A percentile compares a stretch with the other conserved stretches of the same genome.
These are phyloP conservation scores for Leavenworthia alabamica DNA, from an alignment of 345 rosid species.

Conservation along the genomic window DNA sequence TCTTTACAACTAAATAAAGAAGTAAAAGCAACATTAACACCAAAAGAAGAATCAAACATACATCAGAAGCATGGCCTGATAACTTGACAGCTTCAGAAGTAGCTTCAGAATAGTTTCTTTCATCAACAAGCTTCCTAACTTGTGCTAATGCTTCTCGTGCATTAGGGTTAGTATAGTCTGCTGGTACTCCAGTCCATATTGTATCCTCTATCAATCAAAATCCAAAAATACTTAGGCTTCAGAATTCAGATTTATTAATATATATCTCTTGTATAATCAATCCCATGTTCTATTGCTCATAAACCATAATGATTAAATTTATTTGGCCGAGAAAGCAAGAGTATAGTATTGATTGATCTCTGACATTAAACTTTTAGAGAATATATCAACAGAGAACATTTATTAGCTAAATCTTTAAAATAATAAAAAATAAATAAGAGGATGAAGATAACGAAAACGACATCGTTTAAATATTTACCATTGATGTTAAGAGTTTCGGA, in stretches of 20 bases:
- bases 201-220: conserved; percentile 58
- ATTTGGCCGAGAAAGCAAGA: neutral
- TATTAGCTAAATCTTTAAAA: conserved; percentile 8
- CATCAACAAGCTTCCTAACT: conserved; percentile 68
- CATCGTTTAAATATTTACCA: conserved; percentile 35
- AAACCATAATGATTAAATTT: neutral
- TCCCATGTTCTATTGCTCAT: neutral
- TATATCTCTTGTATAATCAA: neutral
- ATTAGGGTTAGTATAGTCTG: conserved; percentile 53
- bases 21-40: neutral
- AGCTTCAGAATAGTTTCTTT: conserved; percentile 59
- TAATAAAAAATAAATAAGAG: no score
- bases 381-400: conserved; percentile 8
- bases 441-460: no score
- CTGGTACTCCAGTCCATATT: conserved; percentile 80
- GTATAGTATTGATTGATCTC: neutral
- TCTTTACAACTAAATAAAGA: neutral
- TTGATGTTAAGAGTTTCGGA: conserved; percentile 70
- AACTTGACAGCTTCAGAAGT: conserved; percentile 55
- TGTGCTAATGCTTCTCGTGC: conserved; percentile 54
- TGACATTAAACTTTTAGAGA: conserved; percentile 3
- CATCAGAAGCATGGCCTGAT: conserved; percentile 63
- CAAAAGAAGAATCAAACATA: conserved; percentile 29
- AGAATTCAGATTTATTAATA: no score
- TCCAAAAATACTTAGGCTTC: neutral